Evolutionary conservation across 352 stramenopile species (phyloP).

Genomic region (Phytophthora syringae): DNA sequence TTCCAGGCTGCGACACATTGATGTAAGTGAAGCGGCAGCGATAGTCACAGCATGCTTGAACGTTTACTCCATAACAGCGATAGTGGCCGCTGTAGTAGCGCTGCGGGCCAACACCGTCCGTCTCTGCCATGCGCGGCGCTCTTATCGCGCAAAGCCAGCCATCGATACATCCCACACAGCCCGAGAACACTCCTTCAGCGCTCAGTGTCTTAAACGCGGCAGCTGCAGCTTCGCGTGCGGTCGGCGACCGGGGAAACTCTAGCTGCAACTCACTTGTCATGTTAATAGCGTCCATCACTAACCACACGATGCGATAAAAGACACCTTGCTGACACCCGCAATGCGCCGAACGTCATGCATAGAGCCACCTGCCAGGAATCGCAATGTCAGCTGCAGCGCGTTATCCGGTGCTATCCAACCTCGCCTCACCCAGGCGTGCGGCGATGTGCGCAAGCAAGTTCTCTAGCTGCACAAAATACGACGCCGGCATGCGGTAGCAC

Average conservation of each 20-base stretch:
- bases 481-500: constrained; percentile 1
- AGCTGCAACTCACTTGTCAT: neutral
- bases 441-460: neutral
- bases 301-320: constrained; percentile 1
- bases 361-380: neutral
- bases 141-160: constrained; percentile 1
- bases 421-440: neutral
- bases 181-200: constrained; percentile 1
- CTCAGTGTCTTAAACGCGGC: constrained; percentile 1
- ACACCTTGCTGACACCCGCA: constrained; percentile 3
- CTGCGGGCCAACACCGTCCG: neutral
- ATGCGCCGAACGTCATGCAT: constrained; percentile 10
- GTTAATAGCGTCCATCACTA: constrained; percentile 3
- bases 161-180: constrained; percentile 5
- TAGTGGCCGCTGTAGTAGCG: constrained; percentile 4
- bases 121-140: neutral
- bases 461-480: too few species aligned
- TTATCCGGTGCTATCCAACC: neutral
- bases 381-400: neutral
- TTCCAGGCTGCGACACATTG: constrained; percentile 1
- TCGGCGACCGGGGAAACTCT: neutral
- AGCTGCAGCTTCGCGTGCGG: neutral
- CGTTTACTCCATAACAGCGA: neutral
- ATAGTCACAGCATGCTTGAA: constrained; percentile 7
- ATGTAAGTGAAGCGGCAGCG: constrained; percentile 2